Conservation (phyloP, 2,329 filamentous ascomycete species). For the Lasiodiplodia hormozganensis region DNA sequence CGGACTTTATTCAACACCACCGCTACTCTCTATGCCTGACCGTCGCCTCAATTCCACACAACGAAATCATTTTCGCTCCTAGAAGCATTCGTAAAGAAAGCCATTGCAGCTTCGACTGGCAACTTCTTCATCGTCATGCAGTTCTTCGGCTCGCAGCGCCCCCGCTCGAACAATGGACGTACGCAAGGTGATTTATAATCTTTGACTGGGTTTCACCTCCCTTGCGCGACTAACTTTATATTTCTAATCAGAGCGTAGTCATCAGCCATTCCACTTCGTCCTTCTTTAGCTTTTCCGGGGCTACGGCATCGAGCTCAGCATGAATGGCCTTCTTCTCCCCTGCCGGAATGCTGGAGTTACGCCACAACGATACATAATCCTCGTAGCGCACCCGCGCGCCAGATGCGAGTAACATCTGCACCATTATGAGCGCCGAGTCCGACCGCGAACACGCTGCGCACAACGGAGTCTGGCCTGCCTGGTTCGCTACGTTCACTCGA, state of each 20-base stretch:
- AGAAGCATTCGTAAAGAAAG: too few relatives aligned
- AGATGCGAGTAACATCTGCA: conserved; percentile 39
- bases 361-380: conserved; percentile 15
- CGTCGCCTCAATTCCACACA: neutral
- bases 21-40: neutral
- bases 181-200: too few relatives aligned
- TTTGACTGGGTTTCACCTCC: neutral
- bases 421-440: conserved; percentile 43
- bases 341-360: neutral
- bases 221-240: neutral
- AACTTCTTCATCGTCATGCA: too few relatives aligned
- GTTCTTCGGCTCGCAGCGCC: too few relatives aligned
- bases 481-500: conserved; percentile 38
- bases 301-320: conserved; percentile 5
- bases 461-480: conserved; percentile 55
- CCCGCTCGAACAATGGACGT: neutral
- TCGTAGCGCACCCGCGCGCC: conserved; percentile 40
- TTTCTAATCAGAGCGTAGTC: neutral
- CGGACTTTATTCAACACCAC: conserved; percentile 1
- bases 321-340: conserved; percentile 18
- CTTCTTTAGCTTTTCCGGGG: neutral
- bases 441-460: conserved; percentile 64
- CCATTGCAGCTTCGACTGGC: too few relatives aligned
- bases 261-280: conserved; percentile 13
- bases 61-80: neutral